Evolutionary conservation across 805 yeast genomes (phyloP), one percentile per base, ranked within the genome.

Genomic region (Teunomyces barrocoloradensis): DNA sequence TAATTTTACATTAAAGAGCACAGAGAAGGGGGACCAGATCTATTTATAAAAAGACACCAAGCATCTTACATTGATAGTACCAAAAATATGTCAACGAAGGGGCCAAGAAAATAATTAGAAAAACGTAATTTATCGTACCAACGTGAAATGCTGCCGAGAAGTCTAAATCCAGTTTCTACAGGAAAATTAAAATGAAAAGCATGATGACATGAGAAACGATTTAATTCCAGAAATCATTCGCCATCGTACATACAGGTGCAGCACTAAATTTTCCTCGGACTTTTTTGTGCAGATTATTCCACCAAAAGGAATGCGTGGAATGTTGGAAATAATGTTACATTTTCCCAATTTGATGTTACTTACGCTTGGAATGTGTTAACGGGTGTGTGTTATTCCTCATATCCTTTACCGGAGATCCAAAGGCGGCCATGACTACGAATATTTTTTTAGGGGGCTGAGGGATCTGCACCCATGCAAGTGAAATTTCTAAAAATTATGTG

Each of bases 21-120:
- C 32, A 28, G 17, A 23, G 35, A 15, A 12, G 45, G 38, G 30
- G 15, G 34, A 36, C 29, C 46, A 37, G 40, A 37, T 37, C 36
- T 44, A 40, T 44, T 36, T 44, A 44, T 44, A 44, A 36, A 29
- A 41, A 41, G 27, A 21, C 28, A 30, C 25, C 35, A 18, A 17
- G 12, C n/a, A 28, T 28, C 32, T 35, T 18, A 35, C 38, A 35
- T 35, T 12, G 38, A 35, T 35, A 34, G 38, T 11, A 34, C 12
- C 29, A 20, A 37, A 21, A 37, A 37, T 37, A 37, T 6, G 40
- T 37, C 40, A 37, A 37, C 23, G 20, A 35, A 35, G 29, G 29
- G 40, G 40, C 40, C 40, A 23, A 37, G 40, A 37, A 37, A 37
- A 37, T 37, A 37, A 21, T n/a, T 13, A 39, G 30, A 39, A 25